These are phyloP conservation scores for Neocatenulostroma microsporum DNA, from an alignment of 2,329 filamentous ascomycete genomes.

Conservation along the genomic window DNA sequence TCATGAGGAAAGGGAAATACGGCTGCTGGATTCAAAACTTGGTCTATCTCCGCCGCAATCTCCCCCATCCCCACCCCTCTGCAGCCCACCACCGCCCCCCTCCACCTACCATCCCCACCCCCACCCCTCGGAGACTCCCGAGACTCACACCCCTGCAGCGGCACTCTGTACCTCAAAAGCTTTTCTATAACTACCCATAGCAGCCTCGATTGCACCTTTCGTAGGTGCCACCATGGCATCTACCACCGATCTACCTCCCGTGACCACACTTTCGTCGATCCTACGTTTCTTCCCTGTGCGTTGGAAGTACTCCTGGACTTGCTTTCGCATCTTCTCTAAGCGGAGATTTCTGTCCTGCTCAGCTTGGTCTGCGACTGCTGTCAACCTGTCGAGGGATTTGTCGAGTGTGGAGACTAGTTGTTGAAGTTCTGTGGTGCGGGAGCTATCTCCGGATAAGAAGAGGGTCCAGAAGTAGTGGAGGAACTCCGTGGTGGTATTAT, in stretches of 20 bases:
- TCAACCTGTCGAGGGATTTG: slow-evolving; percentile 69
- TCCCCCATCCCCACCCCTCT: too few species aligned
- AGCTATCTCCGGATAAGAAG: slow-evolving; percentile 79
- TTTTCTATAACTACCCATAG: slow-evolving; percentile 61
- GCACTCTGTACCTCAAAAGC: slow-evolving; percentile 55
- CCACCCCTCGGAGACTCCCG: too few species aligned
- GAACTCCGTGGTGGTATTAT: slow-evolving; percentile 91
- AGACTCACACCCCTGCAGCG: not conserved
- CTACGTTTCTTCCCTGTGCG: slow-evolving; percentile 66
- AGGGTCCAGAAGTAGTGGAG: slow-evolving; percentile 95
- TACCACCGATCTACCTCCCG: slow-evolving; percentile 69
- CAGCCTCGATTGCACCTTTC: slow-evolving; percentile 60
- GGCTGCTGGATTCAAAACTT: too few species aligned
- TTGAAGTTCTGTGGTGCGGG: slow-evolving; percentile 66
- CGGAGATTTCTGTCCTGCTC: slow-evolving; percentile 63
- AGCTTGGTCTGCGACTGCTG: slow-evolving; percentile 70
- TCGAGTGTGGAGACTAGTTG: slow-evolving; percentile 76
- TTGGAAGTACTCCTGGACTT: slow-evolving; percentile 63
- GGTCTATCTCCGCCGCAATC: too few species aligned
- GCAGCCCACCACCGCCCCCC: too few species aligned
- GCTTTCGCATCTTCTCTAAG: slow-evolving; percentile 58
- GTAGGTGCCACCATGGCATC: slow-evolving; percentile 69
- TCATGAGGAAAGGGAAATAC: too few species aligned
- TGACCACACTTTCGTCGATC: slow-evolving; percentile 55
- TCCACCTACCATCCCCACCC: too few species aligned